Evolutionary conservation across 2,329 filamentous ascomycete species (phyloP), one percentile per base, ranked within the genome.

Genomic region (Colletotrichum truncatum): DNA sequence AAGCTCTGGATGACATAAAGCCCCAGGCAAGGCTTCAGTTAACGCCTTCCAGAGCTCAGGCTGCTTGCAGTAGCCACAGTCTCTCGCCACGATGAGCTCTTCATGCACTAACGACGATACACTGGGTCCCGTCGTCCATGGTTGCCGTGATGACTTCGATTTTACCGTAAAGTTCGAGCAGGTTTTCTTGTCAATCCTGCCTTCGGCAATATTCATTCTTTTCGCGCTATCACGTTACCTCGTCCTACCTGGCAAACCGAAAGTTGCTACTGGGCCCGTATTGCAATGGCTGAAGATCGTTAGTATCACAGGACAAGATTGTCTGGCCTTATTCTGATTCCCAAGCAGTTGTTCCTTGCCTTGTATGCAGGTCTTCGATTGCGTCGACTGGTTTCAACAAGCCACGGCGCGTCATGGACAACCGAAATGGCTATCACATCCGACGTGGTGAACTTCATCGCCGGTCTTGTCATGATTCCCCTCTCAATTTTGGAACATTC

Each of bases 141-240:
- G 80, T 21, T 85, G 83, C 59, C 80, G 82, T 9, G 77, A 73
- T 53, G 78, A 82, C 62, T 85, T 85, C 58, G 83, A 85, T 69
- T 84, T 85, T 61, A 85, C 83, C 1, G 72, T 85, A 52, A 77
- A 75, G 26, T 85, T 86, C 57, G 83, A 85, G 69, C 75, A 80
- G 18, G 73, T 83, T 4, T 76, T 85, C 52, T 75, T 85, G n/a
- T 76, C 77, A 1, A 74, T 84, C 8, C 70, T 81, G 3, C 83
- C 83, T 0, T 71, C 78, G 0, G 68, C 75, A 1, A 55, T 82
- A 0, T 82, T 84, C 39, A 67, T 82, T 11, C 66, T 75, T 0
- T 54, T 77, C 2, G 76, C 78, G 0, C 30, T 78, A 46, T 70
- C 75, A 12, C 73, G 81, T 0, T 66, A 78, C 1, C 55, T 74